Base-by-base conservation (phyloP, 2,329 filamentous ascomycete genomes). In the Ophiostoma novo-ulmi region DNA sequence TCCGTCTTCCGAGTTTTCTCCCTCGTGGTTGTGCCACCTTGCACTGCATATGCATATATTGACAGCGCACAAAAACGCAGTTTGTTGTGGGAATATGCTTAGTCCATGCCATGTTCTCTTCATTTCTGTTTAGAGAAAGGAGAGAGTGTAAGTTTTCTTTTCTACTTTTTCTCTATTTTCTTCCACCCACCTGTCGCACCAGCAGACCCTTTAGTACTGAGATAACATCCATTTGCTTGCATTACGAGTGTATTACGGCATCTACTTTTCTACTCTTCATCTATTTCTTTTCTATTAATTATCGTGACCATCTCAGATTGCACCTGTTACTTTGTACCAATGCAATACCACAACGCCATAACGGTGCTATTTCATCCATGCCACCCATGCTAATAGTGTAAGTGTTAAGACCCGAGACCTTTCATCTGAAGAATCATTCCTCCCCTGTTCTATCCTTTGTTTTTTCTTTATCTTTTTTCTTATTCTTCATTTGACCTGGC, bases 21-120 rank as follows among this genome's bases (percentile, higher is more conserved):
- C 61, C 61, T 64, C 61, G 61, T 64, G 61, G 61, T n/a, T 4
- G 61, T 64, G 61, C 61, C 31, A 64, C 61, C 61, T 64, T n/a
- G 61, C 35, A 64, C 61, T 20, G 52, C 52, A 58, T 26, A 22
- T 58, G 52, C 52, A 58, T 58, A 58, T 11, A 58, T 58, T 58
- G 52, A 58, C 52, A 58, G 52, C 35, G 61, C 61, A 64, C 61
- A 64, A 64, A 20, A 58, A 58, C 13, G 52, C 52, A 58, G 52
- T 26, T 17, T 1, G 52, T 14, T 11, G n/a, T 26, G 26, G 52
- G n/a, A 22, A 10, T 8, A 4, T 31, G 31, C 31, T 31, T 17
- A 26, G n/a, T 26, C 52, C 7, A 10, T 26, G 52, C 17, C 52
- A 13, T 22, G 52, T 14, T 31, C 52, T 26, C 11, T 26, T 58